Base-by-base conservation (phyloP, 306 rosid genomes). In the Arachis hypogaea region DNA sequence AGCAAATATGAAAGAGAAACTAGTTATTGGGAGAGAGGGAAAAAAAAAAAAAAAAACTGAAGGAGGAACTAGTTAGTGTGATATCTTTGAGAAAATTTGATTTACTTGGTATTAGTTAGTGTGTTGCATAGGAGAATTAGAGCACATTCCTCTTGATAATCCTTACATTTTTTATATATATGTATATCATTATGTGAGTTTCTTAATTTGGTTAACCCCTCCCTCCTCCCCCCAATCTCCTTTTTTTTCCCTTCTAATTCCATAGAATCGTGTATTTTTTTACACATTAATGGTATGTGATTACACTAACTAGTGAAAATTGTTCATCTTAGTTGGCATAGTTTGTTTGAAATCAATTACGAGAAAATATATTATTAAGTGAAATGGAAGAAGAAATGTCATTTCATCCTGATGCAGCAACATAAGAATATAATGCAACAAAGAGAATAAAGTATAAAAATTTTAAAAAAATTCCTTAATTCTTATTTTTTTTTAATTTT, bases 51-150 rank as follows among this genome's bases (percentile, higher is more conserved):
- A 22, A 22, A 22, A 22, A 22, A 22, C 28, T 22, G 28, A 22
- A 22, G 28, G 28, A 22, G 38, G 38, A 33, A 33, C 38, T 33
- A 43, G 46, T 7, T 43, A 43, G 78, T 58, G 80, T 70, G 70
- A 77, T 66, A 29, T 80, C 38, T 75, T 75, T 82, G 45, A 73
- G 41, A 30, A 43, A 60, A 44, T n/a, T 63, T 76, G 18, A 5
- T 73, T 12, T 66, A 66, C 18, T 71, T 74, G 67, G 44, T 71
- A 33, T 80, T 76, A 77, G 85, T 73, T 85, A 86, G 85, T 72
- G 40, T 57, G 40, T 81, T 77, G 59, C 46, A 59, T 66, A 67
- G 80, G 51, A 29, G 43, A 58, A 36, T 71, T 78, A 82, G 80
- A 77, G 71, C 59, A 74, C 28, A 33, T 69, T 70, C 49, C 62